phyloP scores from a whole-genome alignment of 2,329 filamentous ascomycete genomes.

The Cladosporium sp. region DNA sequence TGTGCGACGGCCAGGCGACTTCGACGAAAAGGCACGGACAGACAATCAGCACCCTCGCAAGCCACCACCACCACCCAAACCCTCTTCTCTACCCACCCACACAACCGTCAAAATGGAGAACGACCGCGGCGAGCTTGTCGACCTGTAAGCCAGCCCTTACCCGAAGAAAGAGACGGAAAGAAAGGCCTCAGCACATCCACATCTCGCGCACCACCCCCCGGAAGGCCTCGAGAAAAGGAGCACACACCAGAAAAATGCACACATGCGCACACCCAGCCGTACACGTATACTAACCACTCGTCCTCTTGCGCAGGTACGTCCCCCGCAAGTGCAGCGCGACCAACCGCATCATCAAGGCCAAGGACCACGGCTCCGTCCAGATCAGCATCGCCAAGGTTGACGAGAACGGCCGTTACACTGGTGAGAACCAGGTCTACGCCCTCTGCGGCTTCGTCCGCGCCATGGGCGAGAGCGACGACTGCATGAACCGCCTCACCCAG shows the following conservation, averaged over 20 bases:
- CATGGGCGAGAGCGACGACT: constrained; percentile 97
- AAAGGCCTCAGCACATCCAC: neutral
- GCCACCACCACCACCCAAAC: constrained; percentile 2
- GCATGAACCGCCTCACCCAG: constrained; percentile 92
- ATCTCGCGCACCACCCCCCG: too few relatives aligned
- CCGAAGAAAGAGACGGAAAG: neutral
- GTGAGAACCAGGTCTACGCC: constrained; percentile 96
- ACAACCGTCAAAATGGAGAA: constrained; percentile 73
- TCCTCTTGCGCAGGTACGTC: constrained; percentile 67
- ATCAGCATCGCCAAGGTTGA: constrained; percentile 97
- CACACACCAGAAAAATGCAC: neutral
- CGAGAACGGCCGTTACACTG: constrained; percentile 94
- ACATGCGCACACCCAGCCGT: neutral
- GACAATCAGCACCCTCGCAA: constrained; percentile 12
- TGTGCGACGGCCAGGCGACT: constrained; percentile 1
- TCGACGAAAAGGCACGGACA: constrained; percentile 11
- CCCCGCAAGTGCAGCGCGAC: constrained; percentile 98
- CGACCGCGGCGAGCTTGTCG: constrained; percentile 99
- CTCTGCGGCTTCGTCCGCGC: constrained; percentile 96
- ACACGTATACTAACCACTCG: constrained; percentile 12
- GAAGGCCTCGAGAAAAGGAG: too few relatives aligned
- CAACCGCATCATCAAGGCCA: constrained; percentile 99
- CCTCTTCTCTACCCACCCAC: neutral
- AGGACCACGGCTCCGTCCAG: constrained; percentile 98
- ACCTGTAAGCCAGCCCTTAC: constrained; percentile 69